phyloP scores from a whole-genome alignment of 768 basidiomycete genomes.

The Plicaturopsis crispa region DNA sequence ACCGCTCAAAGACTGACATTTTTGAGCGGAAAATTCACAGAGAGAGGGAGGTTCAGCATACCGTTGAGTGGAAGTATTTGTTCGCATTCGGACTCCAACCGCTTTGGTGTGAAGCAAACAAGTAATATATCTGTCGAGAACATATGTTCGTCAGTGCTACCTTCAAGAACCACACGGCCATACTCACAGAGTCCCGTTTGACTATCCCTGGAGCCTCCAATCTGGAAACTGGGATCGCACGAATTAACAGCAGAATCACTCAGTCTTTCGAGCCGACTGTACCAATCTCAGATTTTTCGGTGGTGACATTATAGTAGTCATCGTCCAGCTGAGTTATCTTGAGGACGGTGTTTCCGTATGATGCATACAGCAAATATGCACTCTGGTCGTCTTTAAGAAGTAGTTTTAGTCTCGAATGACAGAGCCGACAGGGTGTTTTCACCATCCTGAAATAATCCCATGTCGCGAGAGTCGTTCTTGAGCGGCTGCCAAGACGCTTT shows the following conservation, averaged over 20 bases:
- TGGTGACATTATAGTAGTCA: slow-evolving; percentile 51
- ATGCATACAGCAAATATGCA: slow-evolving; percentile 55
- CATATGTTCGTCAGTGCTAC: neutral
- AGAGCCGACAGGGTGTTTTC: slow-evolving; percentile 7
- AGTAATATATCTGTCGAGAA: slow-evolving; percentile 37
- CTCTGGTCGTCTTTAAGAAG: slow-evolving; percentile 30
- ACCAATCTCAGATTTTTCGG: too few relatives aligned
- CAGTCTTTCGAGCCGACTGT: too few relatives aligned
- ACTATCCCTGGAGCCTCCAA: slow-evolving; percentile 57
- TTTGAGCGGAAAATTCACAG: slow-evolving; percentile 1
- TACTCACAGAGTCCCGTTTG: slow-evolving; percentile 42
- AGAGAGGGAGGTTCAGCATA: slow-evolving; percentile 15
- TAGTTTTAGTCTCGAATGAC: neutral
- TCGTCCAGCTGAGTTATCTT: slow-evolving; percentile 51
- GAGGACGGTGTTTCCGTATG: slow-evolving; percentile 64
- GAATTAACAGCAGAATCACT: too few relatives aligned
- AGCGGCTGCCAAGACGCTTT: slow-evolving; percentile 48
- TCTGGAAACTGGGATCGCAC: slow-evolving; percentile 48
- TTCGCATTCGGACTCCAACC: slow-evolving; percentile 57
- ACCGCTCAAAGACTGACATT: slow-evolving; percentile 38
- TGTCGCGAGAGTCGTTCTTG: slow-evolving; percentile 52
- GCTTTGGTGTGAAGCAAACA: slow-evolving; percentile 45
- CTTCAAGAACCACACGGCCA: slow-evolving; percentile 3
- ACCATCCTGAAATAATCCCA: slow-evolving; percentile 53
- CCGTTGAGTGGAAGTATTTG: slow-evolving; percentile 46